Percentiles rank a stretch among this genome's conserved stretches.
These are phyloP conservation scores for Manihot esculenta DNA, from an alignment of 441 rosid genomes.

Conservation along the genomic window DNA sequence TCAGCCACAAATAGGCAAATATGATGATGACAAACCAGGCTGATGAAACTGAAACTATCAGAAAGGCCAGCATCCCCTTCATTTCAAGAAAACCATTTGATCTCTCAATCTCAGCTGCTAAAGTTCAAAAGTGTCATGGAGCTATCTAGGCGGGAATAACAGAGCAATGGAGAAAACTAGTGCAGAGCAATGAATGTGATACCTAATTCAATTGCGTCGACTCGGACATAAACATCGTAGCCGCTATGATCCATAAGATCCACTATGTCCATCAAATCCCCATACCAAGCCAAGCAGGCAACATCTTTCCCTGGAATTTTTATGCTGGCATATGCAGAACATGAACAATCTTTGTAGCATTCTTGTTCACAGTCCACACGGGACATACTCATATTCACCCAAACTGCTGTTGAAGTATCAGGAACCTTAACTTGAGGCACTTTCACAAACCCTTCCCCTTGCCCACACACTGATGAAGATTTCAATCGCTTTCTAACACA, in stretches of 20 bases:
- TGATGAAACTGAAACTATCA: slow-evolving; percentile 3
- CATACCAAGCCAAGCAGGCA: slow-evolving; percentile 29
- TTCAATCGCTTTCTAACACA: slow-evolving; percentile 10
- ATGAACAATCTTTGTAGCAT: slow-evolving; percentile 34
- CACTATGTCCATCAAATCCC: slow-evolving; percentile 20
- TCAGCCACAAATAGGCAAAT: not conserved
- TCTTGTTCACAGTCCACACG: slow-evolving; percentile 16
- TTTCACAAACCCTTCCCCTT: slow-evolving; percentile 31
- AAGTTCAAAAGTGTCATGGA: not conserved
- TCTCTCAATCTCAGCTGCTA: slow-evolving; percentile 4
- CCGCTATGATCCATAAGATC: not conserved
- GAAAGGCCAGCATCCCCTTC: not conserved
- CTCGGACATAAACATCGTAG: slow-evolving; percentile 18
- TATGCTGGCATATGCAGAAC: slow-evolving; percentile 18
- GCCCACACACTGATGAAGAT: slow-evolving; percentile 12
- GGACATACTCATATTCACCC: not conserved
- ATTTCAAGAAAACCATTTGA: not conserved
- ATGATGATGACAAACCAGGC: slow-evolving; percentile 9
- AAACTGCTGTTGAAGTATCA: slow-evolving; percentile 21
- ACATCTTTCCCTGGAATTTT: not conserved
- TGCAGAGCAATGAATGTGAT: not conserved
- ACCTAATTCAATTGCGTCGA: slow-evolving; percentile 29
- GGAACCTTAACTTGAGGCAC: slow-evolving; percentile 22
- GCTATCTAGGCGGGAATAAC: too few relatives aligned
- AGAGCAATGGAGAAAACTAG: not conserved